Evolutionary conservation across 1,284 basidiomycete species (phyloP), one percentile per base, ranked within the genome.

Genomic region (Neolentinus lepideus): DNA sequence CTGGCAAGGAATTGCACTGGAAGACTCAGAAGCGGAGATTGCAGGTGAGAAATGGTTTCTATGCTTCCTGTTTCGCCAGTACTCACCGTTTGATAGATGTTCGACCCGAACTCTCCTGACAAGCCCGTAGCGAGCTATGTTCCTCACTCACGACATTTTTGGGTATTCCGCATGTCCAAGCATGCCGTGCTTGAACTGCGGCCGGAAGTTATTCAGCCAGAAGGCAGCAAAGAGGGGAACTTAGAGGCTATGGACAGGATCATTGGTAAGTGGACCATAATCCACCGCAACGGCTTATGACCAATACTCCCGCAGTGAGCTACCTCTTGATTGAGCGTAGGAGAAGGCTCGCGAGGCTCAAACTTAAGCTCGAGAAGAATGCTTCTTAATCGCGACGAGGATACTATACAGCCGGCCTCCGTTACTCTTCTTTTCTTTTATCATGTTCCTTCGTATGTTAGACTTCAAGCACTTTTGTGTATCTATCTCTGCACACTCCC

Each of bases 131-230:
- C 73, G 22, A 69, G 73, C 55, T 79, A 73, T 56, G 74, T 75
- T 54, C 71, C 72, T 16, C 69, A 75, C 65, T 71, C 71, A 53
- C 73, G 78, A 22, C 76, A 79, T 58, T 77, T 80, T 60, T 66
- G 74, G 48, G 63, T 79, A 43, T 76, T 76, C 64, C 75, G 76
- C 29, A 80, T 80, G 78, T 72, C 77, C 12, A 63, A 68, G 31
- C 77, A 73, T 57, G 76, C 79, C 12, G 72, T 65, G 61, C 68
- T 81, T 35, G 75, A 79, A 52, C 64, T 81, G 27, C 75, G 77
- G 59, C 73, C 77, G 21, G 75, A 73, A 61, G 72, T 69, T 16
- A 65, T 66, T 1, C 22, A 50, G 24, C 24, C 24, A 11, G 47
- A 29, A 21, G 24, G 27, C 14, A 50, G 27, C 24, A 29, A 50